Evolutionary conservation across 2,329 filamentous ascomycete species (phyloP).

Genomic region (Zalaria obscura): DNA sequence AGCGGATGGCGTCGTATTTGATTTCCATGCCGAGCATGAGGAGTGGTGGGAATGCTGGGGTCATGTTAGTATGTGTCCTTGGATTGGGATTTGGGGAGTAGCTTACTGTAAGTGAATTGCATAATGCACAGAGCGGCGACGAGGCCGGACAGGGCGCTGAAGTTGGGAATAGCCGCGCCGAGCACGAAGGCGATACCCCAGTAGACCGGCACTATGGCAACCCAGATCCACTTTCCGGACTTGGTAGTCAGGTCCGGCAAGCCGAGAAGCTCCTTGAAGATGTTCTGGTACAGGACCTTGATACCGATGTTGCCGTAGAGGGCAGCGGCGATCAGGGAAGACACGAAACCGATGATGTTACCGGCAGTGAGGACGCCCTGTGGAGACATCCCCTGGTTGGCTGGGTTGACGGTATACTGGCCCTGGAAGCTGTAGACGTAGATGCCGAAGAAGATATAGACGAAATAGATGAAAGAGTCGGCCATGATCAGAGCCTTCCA

Average conservation of each 20-base stretch:
- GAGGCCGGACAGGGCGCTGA: constrained; percentile 22
- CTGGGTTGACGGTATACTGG: constrained; percentile 29
- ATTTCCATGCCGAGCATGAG: constrained; percentile 31
- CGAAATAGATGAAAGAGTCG: constrained; percentile 33
- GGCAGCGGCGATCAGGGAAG: constrained; percentile 23
- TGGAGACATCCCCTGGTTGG: constrained; percentile 25
- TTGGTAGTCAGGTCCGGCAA: constrained; percentile 34
- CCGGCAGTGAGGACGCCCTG: constrained; percentile 25
- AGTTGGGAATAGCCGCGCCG: constrained; percentile 38
- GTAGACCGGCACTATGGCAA: constrained; percentile 38
- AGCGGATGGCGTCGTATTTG: constrained; percentile 29
- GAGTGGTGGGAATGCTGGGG: constrained; percentile 35
- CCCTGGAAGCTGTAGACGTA: constrained; percentile 35
- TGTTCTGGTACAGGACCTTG: constrained; percentile 39
- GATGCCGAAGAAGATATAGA: constrained; percentile 34
- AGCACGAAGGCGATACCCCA: constrained; percentile 43
- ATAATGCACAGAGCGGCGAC: constrained; percentile 41
- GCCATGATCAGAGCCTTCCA: constrained; percentile 32
- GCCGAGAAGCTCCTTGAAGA: constrained; percentile 37
- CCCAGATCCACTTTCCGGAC: constrained; percentile 39
- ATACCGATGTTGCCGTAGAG: constrained; percentile 30
- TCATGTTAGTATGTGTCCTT: too few relatives aligned
- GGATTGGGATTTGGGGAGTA: too few relatives aligned
- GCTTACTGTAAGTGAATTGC: constrained; percentile 37
- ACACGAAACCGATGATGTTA: constrained; percentile 26